phyloP scores from a whole-genome alignment of 805 yeast genomes.

The Naumovozyma dairenensis region DNA sequence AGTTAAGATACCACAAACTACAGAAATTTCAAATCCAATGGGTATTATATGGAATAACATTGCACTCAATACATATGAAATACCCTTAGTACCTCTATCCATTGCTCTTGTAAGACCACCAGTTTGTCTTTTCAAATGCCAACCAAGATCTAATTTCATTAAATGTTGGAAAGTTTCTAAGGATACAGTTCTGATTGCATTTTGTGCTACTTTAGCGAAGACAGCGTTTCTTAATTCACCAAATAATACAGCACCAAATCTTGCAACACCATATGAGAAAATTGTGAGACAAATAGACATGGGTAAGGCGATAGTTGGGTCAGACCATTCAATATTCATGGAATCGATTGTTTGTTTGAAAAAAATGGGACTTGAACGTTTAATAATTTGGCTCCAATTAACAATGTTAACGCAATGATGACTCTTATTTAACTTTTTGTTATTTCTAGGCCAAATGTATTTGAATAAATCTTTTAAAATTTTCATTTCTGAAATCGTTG shows the following conservation, averaged over 20 bases:
- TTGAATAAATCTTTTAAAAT: conserved; percentile 56
- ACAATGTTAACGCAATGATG: conserved; percentile 56
- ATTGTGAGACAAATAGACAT: conserved; percentile 52
- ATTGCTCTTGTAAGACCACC: conserved; percentile 95
- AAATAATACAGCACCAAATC: conserved; percentile 88
- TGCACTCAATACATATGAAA: conserved; percentile 82
- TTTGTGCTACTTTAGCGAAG: conserved; percentile 91
- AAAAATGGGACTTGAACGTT: conserved; percentile 94
- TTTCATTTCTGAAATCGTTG: conserved; percentile 32
- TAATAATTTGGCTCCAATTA: conserved; percentile 71
- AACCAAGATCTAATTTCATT: conserved; percentile 73
- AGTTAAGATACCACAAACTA: conserved; percentile 88
- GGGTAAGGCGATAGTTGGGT: conserved; percentile 49
- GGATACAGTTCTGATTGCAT: conserved; percentile 86
- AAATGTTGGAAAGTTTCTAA: conserved; percentile 77
- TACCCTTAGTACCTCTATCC: conserved; percentile 96
- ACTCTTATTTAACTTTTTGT: conserved; percentile 64
- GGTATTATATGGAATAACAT: conserved; percentile 98
- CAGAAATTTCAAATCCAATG: conserved; percentile 79
- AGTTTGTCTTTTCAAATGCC: conserved; percentile 85
- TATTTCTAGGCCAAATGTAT: conserved; percentile 76
- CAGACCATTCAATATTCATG: conserved; percentile 84
- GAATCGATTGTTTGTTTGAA: conserved; percentile 82
- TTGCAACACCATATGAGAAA: conserved; percentile 83
- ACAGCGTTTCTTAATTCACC: conserved; percentile 94